These are phyloP conservation scores for Acer saccharum DNA, from an alignment of 345 rosid genomes.

Conservation along the genomic window DNA sequence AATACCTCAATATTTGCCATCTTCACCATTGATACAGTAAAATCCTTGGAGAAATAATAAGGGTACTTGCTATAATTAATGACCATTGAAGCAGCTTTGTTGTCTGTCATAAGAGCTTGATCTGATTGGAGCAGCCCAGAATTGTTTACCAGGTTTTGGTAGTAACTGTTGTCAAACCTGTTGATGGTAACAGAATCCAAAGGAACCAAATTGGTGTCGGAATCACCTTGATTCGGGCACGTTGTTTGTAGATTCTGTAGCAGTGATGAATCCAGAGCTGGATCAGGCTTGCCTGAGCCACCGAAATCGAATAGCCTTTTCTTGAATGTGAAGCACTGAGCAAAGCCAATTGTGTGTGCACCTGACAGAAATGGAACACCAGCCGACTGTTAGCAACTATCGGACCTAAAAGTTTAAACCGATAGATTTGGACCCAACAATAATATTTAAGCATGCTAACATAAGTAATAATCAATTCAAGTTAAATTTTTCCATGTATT, in stretches of 20 bases:
- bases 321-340: constrained; percentile 74
- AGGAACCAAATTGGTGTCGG: constrained; percentile 49
- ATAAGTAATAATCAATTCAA: not conserved
- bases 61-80: constrained; percentile 57
- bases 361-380: constrained; percentile 31
- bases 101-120: constrained; percentile 61
- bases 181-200: constrained; percentile 39
- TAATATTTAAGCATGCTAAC: no score
- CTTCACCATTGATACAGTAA: constrained; percentile 63
- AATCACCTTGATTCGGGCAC: constrained; percentile 55
- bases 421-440: no score
- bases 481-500: not conserved
- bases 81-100: constrained; percentile 48
- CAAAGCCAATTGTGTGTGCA: constrained; percentile 68
- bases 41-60: constrained; percentile 46
- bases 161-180: constrained; percentile 61
- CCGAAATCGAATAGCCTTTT: constrained; percentile 56
- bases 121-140: constrained; percentile 72
- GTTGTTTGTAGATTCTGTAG: constrained; percentile 41
- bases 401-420: no score
- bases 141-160: constrained; percentile 41
- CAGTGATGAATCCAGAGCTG: constrained; percentile 48
- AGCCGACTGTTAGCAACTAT: no score
- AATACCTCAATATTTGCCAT: constrained; percentile 56
- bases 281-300: constrained; percentile 63